Evolutionary conservation across 345 rosid species (phyloP), one percentile per base, ranked within the genome.

Genomic region (Eucalyptus tenuipes): DNA sequence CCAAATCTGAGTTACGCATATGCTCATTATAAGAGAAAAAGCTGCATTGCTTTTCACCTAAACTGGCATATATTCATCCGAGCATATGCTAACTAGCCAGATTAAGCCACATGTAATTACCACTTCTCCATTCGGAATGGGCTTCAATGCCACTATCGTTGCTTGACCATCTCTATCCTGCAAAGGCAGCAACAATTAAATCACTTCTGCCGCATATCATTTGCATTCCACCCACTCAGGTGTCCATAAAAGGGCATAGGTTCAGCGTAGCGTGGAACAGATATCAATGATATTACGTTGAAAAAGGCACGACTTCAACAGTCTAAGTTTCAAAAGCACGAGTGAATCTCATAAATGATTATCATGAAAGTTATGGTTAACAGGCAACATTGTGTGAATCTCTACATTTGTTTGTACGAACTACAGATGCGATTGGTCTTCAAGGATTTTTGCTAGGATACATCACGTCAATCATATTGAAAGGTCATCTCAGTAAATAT

Each of bases 91-190:
- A 40, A 75, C 42, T 14, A 55, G 22, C 80, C 16, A 31, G 61
- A 44, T n/a, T 3, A 88, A 40, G 17, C 37, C 57, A 44, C 16
- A 7, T 52, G 16, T 31, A 40, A 45, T 49, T 90, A 96, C 98
- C 98, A 96, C 99, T 91, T 98, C 98, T 92, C 97, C 96, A 89
- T 92, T 93, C 86, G 81, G 79, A 89, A 96, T 94, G 88, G 90
- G 89, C 92, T 93, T 89, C 86, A 91, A 88, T 31, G 98, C 97
- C 84, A 94, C 87, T 86, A 97, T 95, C 57, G 95, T 94, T 50
- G 98, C 99, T 92, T 93, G 98, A 45, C 99, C 99, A 88, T 98
- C 98, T 91, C 91, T 94, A 90, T 96, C 99, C 99, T 96, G 93
- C 87, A n/a, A 7, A 61, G 49, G 40, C 55, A 15, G 44, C 24